Conservation (phyloP, 176 grass and related monocot genomes). For the Aegilops bicornis region DNA sequence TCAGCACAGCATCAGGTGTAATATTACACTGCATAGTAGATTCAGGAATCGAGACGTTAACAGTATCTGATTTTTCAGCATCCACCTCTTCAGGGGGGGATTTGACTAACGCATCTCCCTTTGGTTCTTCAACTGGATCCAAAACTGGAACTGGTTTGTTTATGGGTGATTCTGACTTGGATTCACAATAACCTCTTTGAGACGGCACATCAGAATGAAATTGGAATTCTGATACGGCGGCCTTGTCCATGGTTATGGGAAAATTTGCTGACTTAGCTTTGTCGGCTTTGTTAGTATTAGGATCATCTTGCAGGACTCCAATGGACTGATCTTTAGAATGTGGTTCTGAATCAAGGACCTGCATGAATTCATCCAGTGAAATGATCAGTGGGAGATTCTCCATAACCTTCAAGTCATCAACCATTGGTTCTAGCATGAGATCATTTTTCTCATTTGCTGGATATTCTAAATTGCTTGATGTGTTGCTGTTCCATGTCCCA, state of each 20-base stretch:
- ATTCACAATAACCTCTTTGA: slow-evolving; percentile 22
- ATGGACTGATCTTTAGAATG: slow-evolving; percentile 43
- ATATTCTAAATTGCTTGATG: slow-evolving; percentile 33
- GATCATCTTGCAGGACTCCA: slow-evolving; percentile 28
- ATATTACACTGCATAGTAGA: background rate
- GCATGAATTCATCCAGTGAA: slow-evolving; percentile 53
- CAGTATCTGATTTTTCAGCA: slow-evolving; percentile 39
- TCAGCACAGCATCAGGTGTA: slow-evolving; percentile 8
- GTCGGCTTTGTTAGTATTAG: slow-evolving; percentile 12
- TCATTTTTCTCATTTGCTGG: slow-evolving; percentile 37
- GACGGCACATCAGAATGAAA: background rate
- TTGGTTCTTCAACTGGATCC: background rate
- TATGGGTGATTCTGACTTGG: slow-evolving; percentile 9
- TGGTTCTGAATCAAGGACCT: slow-evolving; percentile 65
- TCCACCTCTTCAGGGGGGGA: slow-evolving; percentile 11
- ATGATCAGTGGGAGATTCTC: slow-evolving; percentile 52
- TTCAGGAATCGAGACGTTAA: slow-evolving; percentile 32
- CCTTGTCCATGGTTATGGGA: slow-evolving; percentile 10
- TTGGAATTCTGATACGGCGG: slow-evolving; percentile 27
- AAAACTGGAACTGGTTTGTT: background rate
- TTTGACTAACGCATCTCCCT: slow-evolving; percentile 25
- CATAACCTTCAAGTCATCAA: slow-evolving; percentile 54
- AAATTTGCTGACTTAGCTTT: slow-evolving; percentile 6
- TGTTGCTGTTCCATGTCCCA: slow-evolving; percentile 21
- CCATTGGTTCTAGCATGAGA: slow-evolving; percentile 57